Evolutionary conservation across 2,329 filamentous ascomycete species (phyloP).

Genomic region (Scedosporium apiospermum): DNA sequence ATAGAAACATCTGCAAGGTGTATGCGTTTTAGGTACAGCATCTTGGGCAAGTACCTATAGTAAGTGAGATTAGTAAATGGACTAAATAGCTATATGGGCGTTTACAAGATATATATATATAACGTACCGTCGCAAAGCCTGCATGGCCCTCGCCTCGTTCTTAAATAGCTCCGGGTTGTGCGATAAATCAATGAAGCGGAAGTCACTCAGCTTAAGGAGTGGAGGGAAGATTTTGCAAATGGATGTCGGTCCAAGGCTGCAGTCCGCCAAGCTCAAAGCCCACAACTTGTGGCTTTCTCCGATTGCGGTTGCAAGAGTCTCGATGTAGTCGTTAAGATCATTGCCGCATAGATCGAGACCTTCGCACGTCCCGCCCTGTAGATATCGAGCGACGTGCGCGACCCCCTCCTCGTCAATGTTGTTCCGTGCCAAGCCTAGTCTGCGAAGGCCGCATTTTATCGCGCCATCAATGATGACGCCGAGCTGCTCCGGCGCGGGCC

Average conservation of each 20-base stretch:
- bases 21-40: slow-evolving; percentile 69
- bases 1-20: slow-evolving; percentile 80
- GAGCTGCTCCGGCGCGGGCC: slow-evolving; percentile 61
- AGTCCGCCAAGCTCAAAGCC: slow-evolving; percentile 79
- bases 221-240: slow-evolving; percentile 68
- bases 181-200: slow-evolving; percentile 86
- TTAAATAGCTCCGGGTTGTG: slow-evolving; percentile 79
- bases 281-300: slow-evolving; percentile 52
- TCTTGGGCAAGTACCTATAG: slow-evolving; percentile 63
- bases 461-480: slow-evolving; percentile 71
- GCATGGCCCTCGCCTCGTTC: slow-evolving; percentile 61
- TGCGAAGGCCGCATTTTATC: slow-evolving; percentile 65
- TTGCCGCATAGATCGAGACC: slow-evolving; percentile 87
- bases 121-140: slow-evolving; percentile 61
- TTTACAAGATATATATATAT: no score
- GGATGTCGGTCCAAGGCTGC: slow-evolving; percentile 64
- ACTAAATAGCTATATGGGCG: background rate
- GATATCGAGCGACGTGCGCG: slow-evolving; percentile 64
- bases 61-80: background rate
- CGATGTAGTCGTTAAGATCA: slow-evolving; percentile 49
- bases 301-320: slow-evolving; percentile 42
- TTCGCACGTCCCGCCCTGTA: slow-evolving; percentile 69
- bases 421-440: slow-evolving; percentile 79
- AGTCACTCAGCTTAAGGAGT: slow-evolving; percentile 57
- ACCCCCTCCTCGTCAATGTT: slow-evolving; percentile 64